Evolutionary conservation across 768 basidiomycete species (phyloP).

Genomic region (Lentinula sp.): DNA sequence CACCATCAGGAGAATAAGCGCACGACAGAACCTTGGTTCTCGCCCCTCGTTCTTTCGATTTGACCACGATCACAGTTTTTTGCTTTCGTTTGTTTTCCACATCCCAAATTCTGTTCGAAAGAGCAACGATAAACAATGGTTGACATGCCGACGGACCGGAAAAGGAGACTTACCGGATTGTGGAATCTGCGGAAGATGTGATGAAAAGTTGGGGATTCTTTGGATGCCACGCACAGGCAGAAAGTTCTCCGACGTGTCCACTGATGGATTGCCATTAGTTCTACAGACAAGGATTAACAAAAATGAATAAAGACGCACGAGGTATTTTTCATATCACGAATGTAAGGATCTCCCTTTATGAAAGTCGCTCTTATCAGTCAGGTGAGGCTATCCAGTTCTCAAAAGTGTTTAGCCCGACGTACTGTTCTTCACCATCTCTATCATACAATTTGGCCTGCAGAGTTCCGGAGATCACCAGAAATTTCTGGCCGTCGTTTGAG

Average conservation of each 20-base stretch:
- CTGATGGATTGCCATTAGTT: constrained; percentile 31
- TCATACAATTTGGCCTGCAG: constrained; percentile 85
- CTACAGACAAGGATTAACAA: constrained; percentile 1
- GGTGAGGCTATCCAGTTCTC: constrained; percentile 38
- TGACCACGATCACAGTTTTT: constrained; percentile 93
- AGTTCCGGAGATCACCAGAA: constrained; percentile 86
- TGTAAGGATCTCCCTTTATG: constrained; percentile 95
- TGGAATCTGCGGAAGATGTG: constrained; percentile 92
- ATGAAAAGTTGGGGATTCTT: constrained; percentile 80
- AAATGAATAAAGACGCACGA: constrained; percentile 49
- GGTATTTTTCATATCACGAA: constrained; percentile 99
- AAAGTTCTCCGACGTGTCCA: constrained; percentile 91
- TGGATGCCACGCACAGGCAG: constrained; percentile 91
- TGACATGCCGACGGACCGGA: background rate
- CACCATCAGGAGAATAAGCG: constrained; percentile 87
- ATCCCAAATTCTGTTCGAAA: constrained; percentile 78
- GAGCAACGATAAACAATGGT: constrained; percentile 1
- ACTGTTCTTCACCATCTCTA: constrained; percentile 92
- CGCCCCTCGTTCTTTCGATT: constrained; percentile 91
- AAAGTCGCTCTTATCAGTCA: constrained; percentile 59
- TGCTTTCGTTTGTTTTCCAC: constrained; percentile 89
- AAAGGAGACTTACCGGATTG: constrained; percentile 60
- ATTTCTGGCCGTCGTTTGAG: constrained; percentile 79
- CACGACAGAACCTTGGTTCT: constrained; percentile 88
- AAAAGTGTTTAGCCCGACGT: constrained; percentile 26